Conservation (phyloP, 805 yeast species). For the Ogataea trehaloabstinens region DNA sequence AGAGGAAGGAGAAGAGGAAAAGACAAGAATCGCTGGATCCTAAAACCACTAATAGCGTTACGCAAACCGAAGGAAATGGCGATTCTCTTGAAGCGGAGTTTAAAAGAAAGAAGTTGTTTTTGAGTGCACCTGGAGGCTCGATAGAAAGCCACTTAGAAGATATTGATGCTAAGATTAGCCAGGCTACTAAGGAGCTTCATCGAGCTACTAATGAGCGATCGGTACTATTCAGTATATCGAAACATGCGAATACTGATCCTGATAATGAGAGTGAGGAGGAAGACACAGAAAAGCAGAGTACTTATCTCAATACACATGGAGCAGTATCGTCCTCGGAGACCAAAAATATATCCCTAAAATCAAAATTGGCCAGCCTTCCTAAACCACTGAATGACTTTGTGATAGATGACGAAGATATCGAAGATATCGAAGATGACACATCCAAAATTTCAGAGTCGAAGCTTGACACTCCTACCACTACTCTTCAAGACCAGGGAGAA, state of each 20-base stretch:
- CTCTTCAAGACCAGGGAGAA: conserved; percentile 1
- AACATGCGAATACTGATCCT: conserved; percentile 12
- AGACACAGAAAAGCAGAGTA: conserved; percentile 19
- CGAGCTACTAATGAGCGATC: conserved; percentile 33
- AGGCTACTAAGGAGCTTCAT: conserved; percentile 35
- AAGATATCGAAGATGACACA: conserved; percentile 26
- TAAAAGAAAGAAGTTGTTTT: conserved; percentile 37
- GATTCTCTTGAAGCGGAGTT: conserved; percentile 18
- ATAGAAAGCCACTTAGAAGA: conserved; percentile 13
- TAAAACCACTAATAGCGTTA: conserved; percentile 18
- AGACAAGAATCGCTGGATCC: conserved; percentile 19
- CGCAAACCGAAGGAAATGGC: conserved; percentile 9
- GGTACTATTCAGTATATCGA: conserved; percentile 29
- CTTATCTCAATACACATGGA: too few relatives aligned
- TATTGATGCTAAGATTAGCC: conserved; percentile 35
- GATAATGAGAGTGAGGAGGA: conserved; percentile 8
- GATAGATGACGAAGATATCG: conserved; percentile 30
- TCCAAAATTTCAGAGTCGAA: conserved; percentile 23
- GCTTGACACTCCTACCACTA: not conserved
- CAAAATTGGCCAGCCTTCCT: conserved; percentile 16
- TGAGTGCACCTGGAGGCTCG: conserved; percentile 36
- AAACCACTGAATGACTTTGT: conserved; percentile 43
- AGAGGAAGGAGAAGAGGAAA: conserved; percentile 31
- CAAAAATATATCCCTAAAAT: conserved; percentile 5
- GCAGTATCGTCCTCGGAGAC: not conserved